Evolutionary conservation across 208 protist species (phyloP), one percentile per base, ranked within the genome.

Genomic region (Leishmania gerbilli): DNA sequence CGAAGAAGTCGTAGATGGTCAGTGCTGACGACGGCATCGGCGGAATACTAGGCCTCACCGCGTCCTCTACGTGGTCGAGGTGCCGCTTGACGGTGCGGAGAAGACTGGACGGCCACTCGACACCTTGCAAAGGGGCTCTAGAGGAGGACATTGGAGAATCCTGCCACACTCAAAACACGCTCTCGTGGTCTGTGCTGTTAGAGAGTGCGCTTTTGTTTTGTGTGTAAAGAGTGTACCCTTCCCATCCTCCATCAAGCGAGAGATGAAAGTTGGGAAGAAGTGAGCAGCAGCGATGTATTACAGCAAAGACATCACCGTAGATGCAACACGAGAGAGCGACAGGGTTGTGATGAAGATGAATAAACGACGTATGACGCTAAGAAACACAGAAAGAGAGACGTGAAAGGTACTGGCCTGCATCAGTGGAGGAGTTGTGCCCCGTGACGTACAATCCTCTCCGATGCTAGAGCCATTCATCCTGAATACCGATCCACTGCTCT

Each of bases 1-100:
- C 55, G 77, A 97, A 92, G 82, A 96, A 94, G 31, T 88, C 82
- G 42, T 87, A 87, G 45, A 95, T 87, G 60, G 79, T 90, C n/a
- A 71, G 67, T n/a, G 71, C 68, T 19, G 76, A 47, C 15, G 79
- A 76, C 8, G 75, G 83, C 74, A 93, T 85, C 9, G 90, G 87
- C 13, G 90, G 88, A 31, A 91, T 92, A 24, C 83, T 84, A 3
- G 91, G 91, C 0, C 67, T 78, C 2, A 83, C 80, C 31, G 87
- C 86, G 53, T 92, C 87, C 80, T 97, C 92, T n/a, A 96, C 87
- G 42, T 80, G 60, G 77, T 90, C 82, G 42, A 96, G 79, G 79
- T 96, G 92, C 0, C 60, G 68, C 58, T 82, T 74, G 58, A 94
- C 67, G 8, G 88, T 74, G 15, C 69, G 58, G 62, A 95, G 84